Percentiles rank a stretch among this genome's conserved stretches.
Evolutionary conservation across 495 filamentous ascomycete species (phyloP).

Genomic region (Trichocladium uniseriatum): DNA sequence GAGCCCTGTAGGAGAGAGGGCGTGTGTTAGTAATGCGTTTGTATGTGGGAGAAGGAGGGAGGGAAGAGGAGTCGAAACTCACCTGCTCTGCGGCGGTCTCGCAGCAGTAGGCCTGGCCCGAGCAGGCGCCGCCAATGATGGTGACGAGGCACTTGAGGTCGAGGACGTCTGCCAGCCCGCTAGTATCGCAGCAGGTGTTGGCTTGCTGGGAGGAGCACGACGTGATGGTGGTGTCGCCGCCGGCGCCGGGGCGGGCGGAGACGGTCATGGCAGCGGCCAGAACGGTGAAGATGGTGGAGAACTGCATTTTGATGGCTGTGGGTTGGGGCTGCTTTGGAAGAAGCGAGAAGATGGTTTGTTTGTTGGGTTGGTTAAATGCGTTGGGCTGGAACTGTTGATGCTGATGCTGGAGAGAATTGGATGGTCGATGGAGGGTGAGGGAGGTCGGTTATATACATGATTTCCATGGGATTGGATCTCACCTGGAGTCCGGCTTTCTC

Average conservation of each 20-base stretch:
- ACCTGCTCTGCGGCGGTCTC: not conserved
- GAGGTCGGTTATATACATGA: constrained; percentile 9
- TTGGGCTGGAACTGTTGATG: constrained; percentile 10
- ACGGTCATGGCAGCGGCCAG: constrained; percentile 18
- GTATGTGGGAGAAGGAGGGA: not conserved
- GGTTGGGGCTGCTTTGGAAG: not conserved
- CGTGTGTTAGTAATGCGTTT: not conserved
- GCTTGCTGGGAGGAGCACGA: not conserved
- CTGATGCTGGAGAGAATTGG: constrained; percentile 6
- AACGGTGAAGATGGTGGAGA: constrained; percentile 18
- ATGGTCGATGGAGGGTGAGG: constrained; percentile 1
- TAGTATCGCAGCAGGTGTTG: constrained; percentile 7
- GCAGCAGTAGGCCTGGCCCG: constrained; percentile 2
- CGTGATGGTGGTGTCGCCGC: too few relatives aligned
- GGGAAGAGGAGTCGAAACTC: not conserved
- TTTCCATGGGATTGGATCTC: not conserved
- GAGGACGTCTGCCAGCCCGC: not conserved
- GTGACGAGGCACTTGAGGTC: not conserved
- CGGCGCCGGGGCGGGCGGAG: constrained; percentile 4
- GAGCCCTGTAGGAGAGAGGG: not conserved
- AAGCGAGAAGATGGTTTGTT: not conserved
- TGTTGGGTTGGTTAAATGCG: constrained; percentile 1
- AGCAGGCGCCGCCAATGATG: not conserved
- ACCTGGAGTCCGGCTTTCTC: not conserved
- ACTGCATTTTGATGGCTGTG: constrained; percentile 17